A percentile compares a stretch with the other conserved stretches of the same genome.
These are phyloP conservation scores for Clarireedia hainanense DNA, from an alignment of 2,329 filamentous ascomycete genomes.

Conservation along the genomic window DNA sequence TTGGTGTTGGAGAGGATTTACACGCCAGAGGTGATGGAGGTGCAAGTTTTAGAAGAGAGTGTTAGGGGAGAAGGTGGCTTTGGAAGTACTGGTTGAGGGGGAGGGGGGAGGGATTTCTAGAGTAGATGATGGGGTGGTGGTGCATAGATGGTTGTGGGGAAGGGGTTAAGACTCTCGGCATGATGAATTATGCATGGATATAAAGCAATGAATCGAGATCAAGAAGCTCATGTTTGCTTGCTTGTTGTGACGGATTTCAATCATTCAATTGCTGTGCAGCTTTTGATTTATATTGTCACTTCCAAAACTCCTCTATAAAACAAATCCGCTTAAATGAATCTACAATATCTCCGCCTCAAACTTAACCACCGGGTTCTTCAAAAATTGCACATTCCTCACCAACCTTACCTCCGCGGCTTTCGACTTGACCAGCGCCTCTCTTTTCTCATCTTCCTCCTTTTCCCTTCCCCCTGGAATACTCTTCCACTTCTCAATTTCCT, in stretches of 20 bases:
- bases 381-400: constrained; percentile 62
- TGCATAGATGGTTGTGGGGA: not conserved
- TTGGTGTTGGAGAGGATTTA: constrained; percentile 90
- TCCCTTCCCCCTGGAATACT: constrained; percentile 36
- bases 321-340: not conserved
- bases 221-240: not conserved
- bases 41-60: constrained; percentile 80
- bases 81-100: constrained; percentile 64
- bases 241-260: not conserved
- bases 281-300: not conserved
- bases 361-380: constrained; percentile 57
- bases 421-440: constrained; percentile 59
- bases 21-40: constrained; percentile 86
- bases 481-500: constrained; percentile 49
- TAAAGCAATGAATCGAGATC: not conserved
- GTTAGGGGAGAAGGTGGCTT: constrained; percentile 87
- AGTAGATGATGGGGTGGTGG: not conserved
- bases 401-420: constrained; percentile 86
- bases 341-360: constrained; percentile 49
- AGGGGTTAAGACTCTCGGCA: not conserved
- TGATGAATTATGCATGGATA: not conserved
- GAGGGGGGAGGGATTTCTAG: constrained; percentile 8
- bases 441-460: constrained; percentile 31
- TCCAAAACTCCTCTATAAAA: not conserved
- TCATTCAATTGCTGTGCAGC: not conserved